phyloP scores from a whole-genome alignment of 495 filamentous ascomycete genomes.

The Penicillium paxilli region DNA sequence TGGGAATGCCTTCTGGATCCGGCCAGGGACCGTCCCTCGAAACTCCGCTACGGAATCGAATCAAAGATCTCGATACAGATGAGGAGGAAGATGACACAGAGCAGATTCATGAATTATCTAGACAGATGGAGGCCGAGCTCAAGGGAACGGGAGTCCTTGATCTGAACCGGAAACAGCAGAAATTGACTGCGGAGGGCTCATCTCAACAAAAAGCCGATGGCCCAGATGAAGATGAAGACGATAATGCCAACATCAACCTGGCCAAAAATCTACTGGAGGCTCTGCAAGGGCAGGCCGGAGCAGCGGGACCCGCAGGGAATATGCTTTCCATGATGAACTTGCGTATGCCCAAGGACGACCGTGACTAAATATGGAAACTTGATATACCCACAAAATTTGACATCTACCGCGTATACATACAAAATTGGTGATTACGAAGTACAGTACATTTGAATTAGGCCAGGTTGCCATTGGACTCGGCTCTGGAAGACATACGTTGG shows the following conservation, averaged over 20 bases:
- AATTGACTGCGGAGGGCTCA: conserved; percentile 21
- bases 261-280: conserved; percentile 90
- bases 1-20: conserved; percentile 65
- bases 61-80: conserved; percentile 46
- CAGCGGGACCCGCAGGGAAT: conserved; percentile 83
- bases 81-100: conserved; percentile 58
- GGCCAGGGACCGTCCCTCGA: conserved; percentile 23
- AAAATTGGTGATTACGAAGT: background rate
- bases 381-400: background rate
- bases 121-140: conserved; percentile 80
- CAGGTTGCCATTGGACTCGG: background rate
- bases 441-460: too few species aligned
- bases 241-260: conserved; percentile 81
- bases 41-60: conserved; percentile 29
- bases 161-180: conserved; percentile 49
- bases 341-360: conserved; percentile 74
- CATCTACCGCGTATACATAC: background rate
- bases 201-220: conserved; percentile 28
- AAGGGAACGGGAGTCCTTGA: conserved; percentile 72
- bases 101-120: conserved; percentile 70
- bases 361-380: conserved; percentile 8
- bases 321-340: conserved; percentile 83
- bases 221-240: conserved; percentile 40
- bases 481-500: background rate
- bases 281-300: conserved; percentile 83